Conservation (phyloP, 495 filamentous ascomycete genomes). For the Lepraria neglecta region DNA sequence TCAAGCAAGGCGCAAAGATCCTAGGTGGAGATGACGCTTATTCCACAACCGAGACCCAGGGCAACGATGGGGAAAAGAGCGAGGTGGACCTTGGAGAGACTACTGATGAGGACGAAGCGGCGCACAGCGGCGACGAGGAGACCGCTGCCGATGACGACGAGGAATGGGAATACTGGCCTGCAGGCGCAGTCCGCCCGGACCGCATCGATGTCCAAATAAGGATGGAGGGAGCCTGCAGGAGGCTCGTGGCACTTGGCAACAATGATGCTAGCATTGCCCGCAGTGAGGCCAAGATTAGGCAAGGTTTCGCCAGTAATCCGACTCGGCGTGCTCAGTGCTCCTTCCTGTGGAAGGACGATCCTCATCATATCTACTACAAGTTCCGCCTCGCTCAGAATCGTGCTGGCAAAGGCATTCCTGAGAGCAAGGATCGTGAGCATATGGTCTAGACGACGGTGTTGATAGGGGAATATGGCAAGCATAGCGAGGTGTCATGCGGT, state of each 20-base stretch:
- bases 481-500: neutral
- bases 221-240: slow-evolving; percentile 7
- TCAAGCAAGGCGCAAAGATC: slow-evolving; percentile 31
- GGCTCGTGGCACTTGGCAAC: neutral
- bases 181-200: slow-evolving; percentile 5
- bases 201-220: neutral
- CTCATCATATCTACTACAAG: slow-evolving; percentile 11
- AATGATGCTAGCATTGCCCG: neutral
- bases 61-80: slow-evolving; percentile 3
- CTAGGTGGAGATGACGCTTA: slow-evolving; percentile 4
- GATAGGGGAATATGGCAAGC: neutral
- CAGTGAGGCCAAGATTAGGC: slow-evolving; percentile 1
- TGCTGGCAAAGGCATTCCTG: slow-evolving; percentile 10
- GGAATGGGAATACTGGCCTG: neutral
- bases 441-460: no score
- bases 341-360: neutral
- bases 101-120: neutral
- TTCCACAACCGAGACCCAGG: neutral
- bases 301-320: neutral
- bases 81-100: neutral
- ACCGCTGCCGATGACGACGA: neutral
- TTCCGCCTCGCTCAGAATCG: slow-evolving; percentile 15
- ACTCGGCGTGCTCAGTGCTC: neutral
- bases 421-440: no score
- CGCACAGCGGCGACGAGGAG: no score